phyloP scores from a whole-genome alignment of 345 rosid species.

The Brassica napus region Da-Ae NC_063436.1:7152001-7152500 shows the following conservation, averaged over 20 bases:
- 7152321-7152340: constrained; percentile 15
- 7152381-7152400: not conserved
- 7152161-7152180: not conserved
- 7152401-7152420: constrained; percentile 2
- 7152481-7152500: constrained; percentile 3
- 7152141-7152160: constrained; percentile 11
- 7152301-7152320: not conserved
- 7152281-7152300: not conserved
- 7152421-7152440: constrained; percentile 1
- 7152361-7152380: not conserved
- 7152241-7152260: not conserved
- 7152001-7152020: too few species aligned
- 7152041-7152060: too few species aligned
- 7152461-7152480: constrained; percentile 7
- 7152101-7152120: not conserved
- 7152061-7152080: too few species aligned
- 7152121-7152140: not conserved
- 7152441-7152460: not conserved
- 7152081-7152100: not conserved
- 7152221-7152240: not conserved
- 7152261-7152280: constrained; percentile 2
- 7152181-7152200: constrained; percentile 7
- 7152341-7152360: constrained; percentile 1
- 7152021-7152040: too few species aligned
- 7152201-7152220: constrained; percentile 9